A percentile compares a stretch with the other conserved stretches of the same genome.
phyloP scores from a whole-genome alignment of 768 basidiomycete species.

The Russula earlei region DNA sequence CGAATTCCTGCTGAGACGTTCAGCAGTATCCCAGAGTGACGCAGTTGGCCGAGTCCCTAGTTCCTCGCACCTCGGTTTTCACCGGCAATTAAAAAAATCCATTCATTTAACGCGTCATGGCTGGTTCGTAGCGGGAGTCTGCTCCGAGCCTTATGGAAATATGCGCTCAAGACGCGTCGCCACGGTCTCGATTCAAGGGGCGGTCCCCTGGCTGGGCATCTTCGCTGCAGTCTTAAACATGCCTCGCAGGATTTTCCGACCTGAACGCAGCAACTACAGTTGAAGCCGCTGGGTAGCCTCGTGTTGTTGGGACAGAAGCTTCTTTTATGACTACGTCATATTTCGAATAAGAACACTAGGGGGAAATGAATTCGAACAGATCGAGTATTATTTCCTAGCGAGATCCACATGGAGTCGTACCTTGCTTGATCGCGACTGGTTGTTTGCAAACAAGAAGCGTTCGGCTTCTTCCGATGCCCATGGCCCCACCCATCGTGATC shows the following conservation, averaged over 20 bases:
- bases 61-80: neutral
- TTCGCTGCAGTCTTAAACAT: neutral
- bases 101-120: neutral
- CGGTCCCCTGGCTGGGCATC: neutral
- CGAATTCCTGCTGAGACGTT: neutral
- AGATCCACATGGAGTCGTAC: constrained; percentile 4
- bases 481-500: too few species aligned
- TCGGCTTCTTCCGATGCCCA: constrained; percentile 1
- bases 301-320: constrained; percentile 1
- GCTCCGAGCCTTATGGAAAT: too few species aligned
- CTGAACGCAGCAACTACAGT: neutral
- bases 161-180: neutral
- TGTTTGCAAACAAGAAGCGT: neutral
- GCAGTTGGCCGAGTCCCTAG: neutral
- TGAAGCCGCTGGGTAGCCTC: constrained; percentile 8
- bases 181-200: neutral
- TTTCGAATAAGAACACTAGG: neutral
- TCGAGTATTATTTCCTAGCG: constrained; percentile 1
- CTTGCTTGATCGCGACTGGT: neutral
- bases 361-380: constrained; percentile 12
- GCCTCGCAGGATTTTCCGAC: neutral
- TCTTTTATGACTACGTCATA: neutral
- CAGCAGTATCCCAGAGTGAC: neutral
- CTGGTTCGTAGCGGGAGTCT: too few species aligned
- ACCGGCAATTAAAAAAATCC: neutral